Base-by-base conservation (phyloP, 164 flowering plant genomes). In the Macadamia tetraphylla region DNA sequence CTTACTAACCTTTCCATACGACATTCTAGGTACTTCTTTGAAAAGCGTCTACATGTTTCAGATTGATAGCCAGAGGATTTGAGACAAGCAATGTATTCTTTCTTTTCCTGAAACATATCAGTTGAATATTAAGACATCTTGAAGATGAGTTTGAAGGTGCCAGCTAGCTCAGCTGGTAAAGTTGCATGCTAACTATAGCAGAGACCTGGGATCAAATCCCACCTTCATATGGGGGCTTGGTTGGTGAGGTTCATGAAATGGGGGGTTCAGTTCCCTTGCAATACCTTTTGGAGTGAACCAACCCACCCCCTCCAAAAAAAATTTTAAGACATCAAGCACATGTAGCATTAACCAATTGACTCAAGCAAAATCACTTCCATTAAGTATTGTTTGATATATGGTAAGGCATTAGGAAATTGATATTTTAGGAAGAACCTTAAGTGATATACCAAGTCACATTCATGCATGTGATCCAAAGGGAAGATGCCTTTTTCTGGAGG, bases 401-500 rank as follows among this genome's bases (percentile, higher is more conserved):
- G 1, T 30, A 42, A 44, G 17, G 51, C 3, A n/a, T 4, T 35
- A 62, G 17, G 18, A 43, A 51, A 46, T 9, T 29, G 23, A 17
- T 55, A 30, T 30, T 23, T 18, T 23, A 30, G 67, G 18, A 42
- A 53, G 63, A 56, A 23, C 23, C 23, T 23, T 23, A 23, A 23
- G 23, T 23, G 23, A 23, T 23, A 64, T 80, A 94, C 97, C 92
- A 82, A 68, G 73, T 94, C 98, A 79, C 98, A 94, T 74, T 83
- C 81, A 70, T 90, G 93, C 85, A 80, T 73, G 66, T 86, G 98
- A 80, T 91, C 98, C 81, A 94, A 78, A 14, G 98, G 98, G 74
- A 94, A 94, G 29, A 91, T 80, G 62, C 97, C 98, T 76, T 94
- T 94, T 69, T 91, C 98, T 13, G 98, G 97, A 23, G 98, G 96